Base-by-base conservation (phyloP, 2,329 filamentous ascomycete species). In the Dactylellina haptotyla region DNA sequence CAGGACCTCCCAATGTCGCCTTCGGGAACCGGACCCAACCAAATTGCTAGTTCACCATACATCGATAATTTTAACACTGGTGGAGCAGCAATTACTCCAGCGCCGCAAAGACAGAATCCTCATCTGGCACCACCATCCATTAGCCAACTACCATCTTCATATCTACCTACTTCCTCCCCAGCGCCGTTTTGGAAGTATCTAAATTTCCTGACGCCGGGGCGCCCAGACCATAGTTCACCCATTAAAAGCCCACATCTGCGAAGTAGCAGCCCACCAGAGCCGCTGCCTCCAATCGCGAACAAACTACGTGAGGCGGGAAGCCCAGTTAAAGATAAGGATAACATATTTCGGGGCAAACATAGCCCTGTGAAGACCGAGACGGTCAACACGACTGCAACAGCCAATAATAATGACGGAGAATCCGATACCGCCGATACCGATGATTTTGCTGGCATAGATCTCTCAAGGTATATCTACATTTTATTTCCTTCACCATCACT, bases 121-220 rank as follows among this genome's bases (percentile, higher is more conserved):
- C 87, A 87, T 76, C 85, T 94, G 41, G 90, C 89, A 0, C 92
- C 92, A 28, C 91, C 91, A 0, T 93, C 90, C 78, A 94, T 91
- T 4, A 88, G 90, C 3, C 90, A 93, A 79, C 85, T 91, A 63
- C 92, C 92, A 8, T 93, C 90, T 79, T 90, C 93, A 78, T 91
- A 92, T 80, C 92, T 94, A 86, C 90, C 91, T 32, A 93, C 92
- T 48, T 92, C 89, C 77, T 93, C 90, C 30, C 92, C 92, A 0
- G 92, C 92, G 0, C 91, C 91, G 0, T 95, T 96, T 80, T 96
- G 92, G 92, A 93, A 91, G 80, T 95, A 91, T 80, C 88, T 90
- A 41, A 90, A 93, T 76, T 86, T 92, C 70, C 70, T 75, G 4
- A 78, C 77, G 4, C 77, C 76, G 6, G 76, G 76, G 12, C 76